Evolutionary conservation across 169 alveolate genomes (phyloP).

Genomic region (Ichthyophthirius multifiliis): DNA sequence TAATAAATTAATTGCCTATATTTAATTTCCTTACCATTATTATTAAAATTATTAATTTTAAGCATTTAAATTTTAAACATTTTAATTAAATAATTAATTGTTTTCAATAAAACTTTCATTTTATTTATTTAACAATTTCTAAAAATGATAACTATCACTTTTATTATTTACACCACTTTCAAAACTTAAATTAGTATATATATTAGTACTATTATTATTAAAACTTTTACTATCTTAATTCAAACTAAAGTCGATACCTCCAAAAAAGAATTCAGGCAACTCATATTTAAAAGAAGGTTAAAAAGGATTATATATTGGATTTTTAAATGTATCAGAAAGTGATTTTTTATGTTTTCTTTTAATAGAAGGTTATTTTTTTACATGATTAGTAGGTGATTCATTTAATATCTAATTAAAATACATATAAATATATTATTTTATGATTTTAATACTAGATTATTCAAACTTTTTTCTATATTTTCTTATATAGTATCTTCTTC

Average conservation of each 20-base stretch:
- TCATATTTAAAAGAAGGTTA: not conserved
- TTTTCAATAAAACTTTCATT: not conserved
- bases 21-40: too few relatives aligned
- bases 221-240: not conserved
- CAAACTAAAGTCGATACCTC: not conserved
- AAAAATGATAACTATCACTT: not conserved
- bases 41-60: too few relatives aligned
- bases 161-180: not conserved
- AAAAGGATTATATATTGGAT: too few relatives aligned
- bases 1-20: not conserved
- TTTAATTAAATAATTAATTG: not conserved
- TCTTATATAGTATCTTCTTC: too few relatives aligned
- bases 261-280: not conserved
- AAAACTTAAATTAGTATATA: not conserved
- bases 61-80: too few relatives aligned
- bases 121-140: not conserved
- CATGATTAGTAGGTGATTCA: not conserved
- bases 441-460: too few relatives aligned
- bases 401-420: too few relatives aligned
- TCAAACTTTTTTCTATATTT: too few relatives aligned
- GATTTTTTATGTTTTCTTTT: conserved; percentile 32
- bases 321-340: conserved; percentile 24
- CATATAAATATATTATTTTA: too few relatives aligned
- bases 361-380: not conserved
- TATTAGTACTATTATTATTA: not conserved